Evolutionary conservation across 169 alveolate genomes (phyloP).

Genomic region (Plasmodium chabaudi): DNA sequence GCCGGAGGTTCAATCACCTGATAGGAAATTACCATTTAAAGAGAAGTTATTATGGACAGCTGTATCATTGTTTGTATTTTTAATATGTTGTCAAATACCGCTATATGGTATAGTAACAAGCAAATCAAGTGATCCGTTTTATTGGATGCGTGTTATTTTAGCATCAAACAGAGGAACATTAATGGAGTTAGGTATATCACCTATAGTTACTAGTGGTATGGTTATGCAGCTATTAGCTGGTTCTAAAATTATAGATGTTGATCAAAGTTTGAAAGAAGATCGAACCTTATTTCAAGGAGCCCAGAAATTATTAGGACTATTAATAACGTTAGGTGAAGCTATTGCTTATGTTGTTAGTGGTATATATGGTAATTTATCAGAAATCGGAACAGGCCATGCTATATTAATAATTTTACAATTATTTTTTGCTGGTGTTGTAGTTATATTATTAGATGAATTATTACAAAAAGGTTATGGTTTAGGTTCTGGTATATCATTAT

Average conservation of each 20-base stretch:
- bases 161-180: conserved; percentile 99
- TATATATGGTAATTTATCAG: conserved; percentile 98
- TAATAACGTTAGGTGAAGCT: conserved; percentile 99
- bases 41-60: conserved; percentile 99
- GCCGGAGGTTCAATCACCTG: conserved; percentile 98
- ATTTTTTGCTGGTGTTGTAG: conserved; percentile 99
- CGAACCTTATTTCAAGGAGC: conserved; percentile 98
- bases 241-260: conserved; percentile 98
- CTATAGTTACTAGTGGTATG: conserved; percentile 99
- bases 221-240: conserved; percentile 99
- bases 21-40: conserved; percentile 94
- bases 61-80: conserved; percentile 95
- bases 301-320: conserved; percentile 96
- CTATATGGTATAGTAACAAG: conserved; percentile 97
- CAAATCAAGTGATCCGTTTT: conserved; percentile 97
- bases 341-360: conserved; percentile 98
- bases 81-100: conserved; percentile 99
- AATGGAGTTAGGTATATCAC: conserved; percentile 99
- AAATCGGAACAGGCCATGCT: conserved; percentile 98
- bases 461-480: conserved; percentile 99
- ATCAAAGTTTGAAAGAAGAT: conserved; percentile 98
- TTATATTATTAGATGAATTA: conserved; percentile 98
- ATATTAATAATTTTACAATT: conserved; percentile 96
- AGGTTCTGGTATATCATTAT: conserved; percentile 99
- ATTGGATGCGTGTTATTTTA: conserved; percentile 99